phyloP scores from a whole-genome alignment of 768 basidiomycete genomes.

The Naganishia friedmannii region DNA sequence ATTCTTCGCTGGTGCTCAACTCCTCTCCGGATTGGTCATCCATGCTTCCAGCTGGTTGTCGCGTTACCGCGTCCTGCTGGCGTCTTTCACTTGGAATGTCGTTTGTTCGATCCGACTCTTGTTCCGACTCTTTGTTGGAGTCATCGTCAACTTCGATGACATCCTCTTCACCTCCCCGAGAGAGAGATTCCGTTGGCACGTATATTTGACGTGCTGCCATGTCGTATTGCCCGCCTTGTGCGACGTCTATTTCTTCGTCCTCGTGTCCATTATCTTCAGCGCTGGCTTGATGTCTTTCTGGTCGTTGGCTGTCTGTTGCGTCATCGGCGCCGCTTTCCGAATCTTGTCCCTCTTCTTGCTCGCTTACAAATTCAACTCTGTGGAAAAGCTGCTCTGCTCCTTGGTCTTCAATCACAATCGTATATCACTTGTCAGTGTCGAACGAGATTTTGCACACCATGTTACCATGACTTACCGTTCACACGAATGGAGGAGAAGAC shows the following conservation, averaged over 20 bases:
- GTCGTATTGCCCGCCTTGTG: not conserved
- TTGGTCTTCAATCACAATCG: not conserved
- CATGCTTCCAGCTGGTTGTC: not conserved
- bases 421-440: not conserved
- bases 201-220: not conserved
- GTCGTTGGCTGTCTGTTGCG: not conserved
- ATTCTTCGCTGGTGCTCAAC: not conserved
- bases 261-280: not conserved
- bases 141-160: conserved; percentile 11
- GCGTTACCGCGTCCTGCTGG: not conserved
- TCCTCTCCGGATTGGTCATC: not conserved
- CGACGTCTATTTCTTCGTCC: not conserved
- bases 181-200: not conserved
- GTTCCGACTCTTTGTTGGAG: not conserved
- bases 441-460: not conserved
- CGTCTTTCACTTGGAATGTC: not conserved
- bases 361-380: not conserved
- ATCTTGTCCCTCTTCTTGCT: conserved; percentile 1
- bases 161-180: not conserved
- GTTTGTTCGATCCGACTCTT: not conserved
- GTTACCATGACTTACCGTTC: not conserved
- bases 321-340: not conserved
- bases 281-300: not conserved
- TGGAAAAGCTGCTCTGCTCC: not conserved
- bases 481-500: not conserved